Conservation (phyloP, 176 grass and related monocot species). For the Bonia amplexicaulis region DNA sequence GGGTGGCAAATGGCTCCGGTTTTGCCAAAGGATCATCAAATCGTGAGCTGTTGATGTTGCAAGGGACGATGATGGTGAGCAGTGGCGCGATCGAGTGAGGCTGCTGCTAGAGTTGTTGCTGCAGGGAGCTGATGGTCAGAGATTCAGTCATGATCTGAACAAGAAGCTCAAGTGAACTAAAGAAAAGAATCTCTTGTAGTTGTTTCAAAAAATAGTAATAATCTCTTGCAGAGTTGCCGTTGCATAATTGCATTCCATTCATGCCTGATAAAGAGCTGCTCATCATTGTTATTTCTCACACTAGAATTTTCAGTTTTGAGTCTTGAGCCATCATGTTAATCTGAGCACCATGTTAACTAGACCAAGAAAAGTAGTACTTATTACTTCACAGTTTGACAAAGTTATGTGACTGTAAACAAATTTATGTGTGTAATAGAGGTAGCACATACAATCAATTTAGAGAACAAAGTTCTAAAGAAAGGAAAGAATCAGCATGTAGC, state of each 20-base stretch:
- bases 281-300: neutral
- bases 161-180: neutral
- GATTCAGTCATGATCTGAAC: slow-evolving; percentile 32
- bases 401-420: neutral
- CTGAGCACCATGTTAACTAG: neutral
- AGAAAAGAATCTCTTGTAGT: neutral
- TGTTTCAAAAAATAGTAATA: neutral
- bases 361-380: neutral
- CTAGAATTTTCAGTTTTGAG: neutral
- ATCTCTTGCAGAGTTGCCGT: neutral
- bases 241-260: neutral
- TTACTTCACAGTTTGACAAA: neutral
- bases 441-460: neutral
- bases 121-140: slow-evolving; percentile 44
- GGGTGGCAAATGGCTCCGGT: neutral
- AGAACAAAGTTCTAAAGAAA: neutral
- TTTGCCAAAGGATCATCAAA: neutral
- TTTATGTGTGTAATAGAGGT: neutral
- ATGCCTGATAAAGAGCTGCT: neutral
- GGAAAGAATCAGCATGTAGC: neutral
- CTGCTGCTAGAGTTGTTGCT: slow-evolving; percentile 30
- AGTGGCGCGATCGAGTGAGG: neutral
- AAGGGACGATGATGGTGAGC: neutral
- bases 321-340: neutral
- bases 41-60: slow-evolving; percentile 28